phyloP scores from a whole-genome alignment of 345 rosid species.

The Pseudoturritis turrita region DNA sequence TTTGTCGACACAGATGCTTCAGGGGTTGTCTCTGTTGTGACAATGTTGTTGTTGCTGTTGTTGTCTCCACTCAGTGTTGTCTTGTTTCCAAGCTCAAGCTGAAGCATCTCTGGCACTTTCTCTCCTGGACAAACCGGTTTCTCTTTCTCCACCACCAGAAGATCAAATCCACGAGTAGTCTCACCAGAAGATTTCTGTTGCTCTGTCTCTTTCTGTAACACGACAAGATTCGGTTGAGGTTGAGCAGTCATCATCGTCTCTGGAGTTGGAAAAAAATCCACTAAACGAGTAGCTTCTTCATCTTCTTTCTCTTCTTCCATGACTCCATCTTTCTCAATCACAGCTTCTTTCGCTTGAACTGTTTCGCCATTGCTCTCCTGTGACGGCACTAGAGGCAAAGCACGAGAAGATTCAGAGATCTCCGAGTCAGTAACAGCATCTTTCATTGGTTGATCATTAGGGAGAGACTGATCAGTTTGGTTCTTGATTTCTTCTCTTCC shows the following conservation, averaged over 20 bases:
- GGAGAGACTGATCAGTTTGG: conserved; percentile 30
- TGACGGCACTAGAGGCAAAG: conserved; percentile 19
- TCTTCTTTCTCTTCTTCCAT: conserved; percentile 15
- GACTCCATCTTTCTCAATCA: conserved; percentile 4
- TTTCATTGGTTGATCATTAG: conserved; percentile 28
- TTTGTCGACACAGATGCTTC: no score
- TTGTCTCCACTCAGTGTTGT: conserved; percentile 2
- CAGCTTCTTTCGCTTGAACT: conserved; percentile 21
- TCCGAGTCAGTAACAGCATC: conserved; percentile 21
- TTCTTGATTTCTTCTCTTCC: conserved; percentile 36
- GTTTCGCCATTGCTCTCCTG: conserved; percentile 16
- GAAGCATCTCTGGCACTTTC: conserved; percentile 29
- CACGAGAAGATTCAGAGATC: conserved; percentile 27
- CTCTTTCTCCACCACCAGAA: background rate
- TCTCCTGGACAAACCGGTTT: conserved; percentile 19
- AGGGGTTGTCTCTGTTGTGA: background rate
- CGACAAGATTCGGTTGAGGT: conserved; percentile 14
- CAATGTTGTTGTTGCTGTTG: background rate
- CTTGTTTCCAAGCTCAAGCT: conserved; percentile 34
- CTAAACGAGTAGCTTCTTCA: conserved; percentile 14
- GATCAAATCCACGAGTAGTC: conserved; percentile 28
- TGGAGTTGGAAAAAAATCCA: conserved; percentile 24
- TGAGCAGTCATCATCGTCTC: conserved; percentile 19
- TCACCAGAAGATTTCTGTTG: conserved; percentile 13
- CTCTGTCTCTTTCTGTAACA: conserved; percentile 21